Base-by-base conservation (phyloP, 805 yeast species). In the Yamadazyma akitaensis region DNA sequence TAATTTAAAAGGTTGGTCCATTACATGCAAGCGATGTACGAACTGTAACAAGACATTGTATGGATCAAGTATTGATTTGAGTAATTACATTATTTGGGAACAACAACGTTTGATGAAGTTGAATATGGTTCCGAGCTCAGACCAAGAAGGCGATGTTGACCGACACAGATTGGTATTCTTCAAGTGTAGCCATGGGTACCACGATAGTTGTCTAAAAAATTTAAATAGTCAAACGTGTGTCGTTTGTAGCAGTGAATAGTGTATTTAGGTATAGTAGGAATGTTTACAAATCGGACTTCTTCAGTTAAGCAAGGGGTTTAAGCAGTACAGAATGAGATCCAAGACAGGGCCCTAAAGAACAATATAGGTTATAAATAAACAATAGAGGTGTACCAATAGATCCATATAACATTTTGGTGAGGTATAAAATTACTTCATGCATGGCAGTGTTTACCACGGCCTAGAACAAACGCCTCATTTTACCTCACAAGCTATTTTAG, bases 21-120 rank as follows among this genome's bases (percentile, higher is more conserved):
- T 70, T 2, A 59, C 49, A n/a, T 53, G 73, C 1, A 67, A 65
- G 24, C 79, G 75, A 40, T 91, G 97, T 62, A 85, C 85, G 31
- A 78, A 84, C 0, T 91, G 97, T 63, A 91, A 88, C 1, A 81
- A 81, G 51, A 68, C 68, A 17, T 66, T 90, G 30, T 84, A 90
- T 82, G 96, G 97, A 0, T 61, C 78, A 1, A 79, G 80, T 1
- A 59, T 85, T 2, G 67, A 73, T 19, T 67, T 79, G 2, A 70
- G 65, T 8, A 70, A 76, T 34, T 77, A 77, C 44, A 71, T 73
- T 37, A 68, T 76, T 3, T 85, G 91, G 91, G 85, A 80, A 55
- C 69, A 71, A 24, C 55, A 65, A 9, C 62, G 67, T 45, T 51
- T 46, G 17, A 11, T 32, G 16, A 35, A 42, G 19, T 25, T 48